These are phyloP conservation scores for Geotrichum europaeum DNA, from an alignment of 1,139 yeast genomes.

Conservation along the genomic window DNA sequence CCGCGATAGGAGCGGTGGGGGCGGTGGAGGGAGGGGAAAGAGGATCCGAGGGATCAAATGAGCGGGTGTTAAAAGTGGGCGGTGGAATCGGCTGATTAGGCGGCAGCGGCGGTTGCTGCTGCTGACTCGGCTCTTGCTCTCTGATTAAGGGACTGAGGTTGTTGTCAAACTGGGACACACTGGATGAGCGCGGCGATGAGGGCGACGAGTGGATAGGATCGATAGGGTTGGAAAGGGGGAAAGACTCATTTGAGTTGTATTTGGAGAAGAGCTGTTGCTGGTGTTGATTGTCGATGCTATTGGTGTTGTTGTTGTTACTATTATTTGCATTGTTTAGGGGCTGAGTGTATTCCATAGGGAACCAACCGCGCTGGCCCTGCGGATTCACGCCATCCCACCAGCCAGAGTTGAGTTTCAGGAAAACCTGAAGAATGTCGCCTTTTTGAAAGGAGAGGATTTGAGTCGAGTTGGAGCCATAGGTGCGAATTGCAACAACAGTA, in stretches of 20 bases:
- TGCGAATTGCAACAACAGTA: conserved; percentile 48
- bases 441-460: conserved; percentile 59
- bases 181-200: background rate
- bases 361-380: conserved; percentile 33
- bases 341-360: conserved; percentile 32
- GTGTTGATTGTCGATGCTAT: background rate
- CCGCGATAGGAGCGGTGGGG: conserved; percentile 4
- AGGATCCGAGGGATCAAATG: background rate
- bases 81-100: background rate
- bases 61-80: background rate
- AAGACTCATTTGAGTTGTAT: background rate
- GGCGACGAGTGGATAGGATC: background rate
- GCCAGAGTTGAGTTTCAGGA: conserved; percentile 42
- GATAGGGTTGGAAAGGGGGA: background rate
- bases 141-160: background rate
- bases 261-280: background rate
- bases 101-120: background rate
- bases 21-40: background rate
- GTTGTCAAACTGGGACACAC: background rate
- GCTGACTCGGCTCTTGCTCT: background rate
- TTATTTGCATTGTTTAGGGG: background rate
- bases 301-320: background rate
- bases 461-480: conserved; percentile 59
- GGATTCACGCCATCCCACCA: conserved; percentile 37
- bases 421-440: conserved; percentile 56